Conservation (phyloP, 306 rosid species). For the Rosa persica region DNA sequence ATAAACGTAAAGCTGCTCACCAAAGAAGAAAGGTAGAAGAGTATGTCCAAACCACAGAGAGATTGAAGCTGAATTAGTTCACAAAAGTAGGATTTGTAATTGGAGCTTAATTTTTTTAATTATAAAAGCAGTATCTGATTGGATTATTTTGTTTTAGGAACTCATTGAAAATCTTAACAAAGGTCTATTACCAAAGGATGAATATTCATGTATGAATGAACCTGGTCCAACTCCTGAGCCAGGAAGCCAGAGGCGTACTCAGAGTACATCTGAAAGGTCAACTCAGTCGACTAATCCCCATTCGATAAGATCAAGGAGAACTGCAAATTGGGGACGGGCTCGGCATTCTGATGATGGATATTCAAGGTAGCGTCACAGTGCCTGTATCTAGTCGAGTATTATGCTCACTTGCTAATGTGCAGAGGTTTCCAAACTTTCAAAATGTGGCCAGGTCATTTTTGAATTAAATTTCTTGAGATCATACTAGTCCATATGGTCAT, state of each 20-base stretch:
- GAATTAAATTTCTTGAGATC: not conserved
- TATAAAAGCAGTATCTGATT: not conserved
- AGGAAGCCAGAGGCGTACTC: constrained; percentile 31
- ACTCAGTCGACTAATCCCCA: constrained; percentile 53
- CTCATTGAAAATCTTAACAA: constrained; percentile 67
- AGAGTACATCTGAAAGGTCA: constrained; percentile 28
- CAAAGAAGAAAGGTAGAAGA: not conserved
- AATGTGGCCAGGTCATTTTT: not conserved
- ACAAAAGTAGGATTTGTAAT: not conserved
- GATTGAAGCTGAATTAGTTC: not conserved
- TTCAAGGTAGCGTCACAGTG: constrained; percentile 52
- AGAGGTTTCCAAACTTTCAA: not conserved
- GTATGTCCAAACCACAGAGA: not conserved
- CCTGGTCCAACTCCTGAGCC: constrained; percentile 27
- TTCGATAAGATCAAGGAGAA: constrained; percentile 80
- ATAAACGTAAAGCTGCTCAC: not conserved
- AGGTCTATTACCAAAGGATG: constrained; percentile 61
- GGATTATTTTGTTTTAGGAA: constrained; percentile 50
- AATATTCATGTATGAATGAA: constrained; percentile 70
- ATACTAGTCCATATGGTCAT: not conserved
- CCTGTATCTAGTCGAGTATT: not conserved
- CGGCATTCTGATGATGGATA: constrained; percentile 77
- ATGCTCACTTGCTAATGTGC: not conserved
- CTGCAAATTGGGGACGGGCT: constrained; percentile 81
- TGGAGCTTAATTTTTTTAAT: not conserved